phyloP scores from a whole-genome alignment of 2,329 filamentous ascomycete genomes.

The Trichothecium sympodiale region DNA sequence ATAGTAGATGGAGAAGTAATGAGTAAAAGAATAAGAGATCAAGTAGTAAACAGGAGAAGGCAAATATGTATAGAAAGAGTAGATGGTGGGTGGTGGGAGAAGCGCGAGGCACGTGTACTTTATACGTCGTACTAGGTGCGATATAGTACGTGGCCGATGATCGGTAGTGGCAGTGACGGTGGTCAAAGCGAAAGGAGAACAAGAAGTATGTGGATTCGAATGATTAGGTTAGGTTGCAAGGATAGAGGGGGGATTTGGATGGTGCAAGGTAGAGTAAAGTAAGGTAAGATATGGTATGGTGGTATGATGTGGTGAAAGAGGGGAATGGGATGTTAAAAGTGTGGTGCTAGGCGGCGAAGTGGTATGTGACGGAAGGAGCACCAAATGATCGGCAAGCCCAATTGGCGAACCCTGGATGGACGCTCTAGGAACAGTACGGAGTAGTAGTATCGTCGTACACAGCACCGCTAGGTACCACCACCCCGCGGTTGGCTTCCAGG shows the following conservation, averaged over 20 bases:
- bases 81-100: not conserved
- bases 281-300: not conserved
- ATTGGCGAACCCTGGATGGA: too few relatives aligned
- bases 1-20: constrained; percentile 1
- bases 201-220: too few relatives aligned
- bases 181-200: too few relatives aligned
- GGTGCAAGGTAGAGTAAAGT: not conserved
- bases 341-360: not conserved
- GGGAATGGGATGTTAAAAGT: not conserved
- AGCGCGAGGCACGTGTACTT: not conserved
- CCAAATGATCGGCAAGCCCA: too few relatives aligned
- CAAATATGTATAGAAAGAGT: not conserved
- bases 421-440: too few relatives aligned
- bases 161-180: too few relatives aligned
- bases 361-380: not conserved
- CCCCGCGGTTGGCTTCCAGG: too few relatives aligned
- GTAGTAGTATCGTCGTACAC: too few relatives aligned
- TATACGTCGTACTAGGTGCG: not conserved
- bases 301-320: constrained; percentile 1
- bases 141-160: too few relatives aligned
- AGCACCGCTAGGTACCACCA: too few relatives aligned
- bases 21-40: constrained; percentile 1
- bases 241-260: too few relatives aligned
- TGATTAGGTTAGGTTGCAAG: too few relatives aligned
- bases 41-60: constrained; percentile 1